A percentile compares a stretch with the other conserved stretches of the same genome.
phyloP scores from a whole-genome alignment of 306 rosid species.

The Comarum palustre region DNA sequence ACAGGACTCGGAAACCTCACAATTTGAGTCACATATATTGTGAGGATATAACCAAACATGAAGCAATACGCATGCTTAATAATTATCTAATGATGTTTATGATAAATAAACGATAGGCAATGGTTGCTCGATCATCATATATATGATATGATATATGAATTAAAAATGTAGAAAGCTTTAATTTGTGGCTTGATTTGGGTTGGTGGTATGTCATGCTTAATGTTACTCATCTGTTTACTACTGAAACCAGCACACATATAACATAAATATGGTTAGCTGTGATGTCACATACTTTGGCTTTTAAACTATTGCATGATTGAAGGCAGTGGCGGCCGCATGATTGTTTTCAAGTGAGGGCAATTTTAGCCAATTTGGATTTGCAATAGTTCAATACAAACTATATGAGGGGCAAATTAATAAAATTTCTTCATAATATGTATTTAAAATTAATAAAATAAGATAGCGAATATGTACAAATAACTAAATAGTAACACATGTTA shows the following conservation, averaged over 20 bases:
- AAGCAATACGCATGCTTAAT: neutral
- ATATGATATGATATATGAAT: neutral
- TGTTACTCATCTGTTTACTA: slow-evolving; percentile 1
- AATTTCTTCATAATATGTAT: too few species aligned
- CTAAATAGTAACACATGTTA: neutral
- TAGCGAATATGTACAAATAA: too few species aligned
- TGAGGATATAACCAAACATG: neutral
- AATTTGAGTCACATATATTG: slow-evolving; percentile 12
- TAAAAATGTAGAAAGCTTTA: neutral
- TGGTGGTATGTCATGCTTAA: slow-evolving; percentile 3
- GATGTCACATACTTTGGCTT: too few species aligned
- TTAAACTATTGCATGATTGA: too few species aligned
- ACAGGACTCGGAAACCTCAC: neutral
- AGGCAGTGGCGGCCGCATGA: too few species aligned
- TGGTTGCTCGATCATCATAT: neutral
- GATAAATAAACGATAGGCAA: neutral
- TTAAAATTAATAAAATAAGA: too few species aligned
- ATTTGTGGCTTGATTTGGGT: neutral
- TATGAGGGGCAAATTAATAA: too few species aligned
- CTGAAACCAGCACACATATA: slow-evolving; percentile 5
- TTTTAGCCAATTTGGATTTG: too few species aligned
- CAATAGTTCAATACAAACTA: too few species aligned
- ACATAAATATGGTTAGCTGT: too few species aligned
- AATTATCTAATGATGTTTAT: neutral
- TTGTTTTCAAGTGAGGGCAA: too few species aligned